These are phyloP conservation scores for Phytophthora pini DNA, from an alignment of 352 stramenopile genomes.

Conservation along the genomic window DNA sequence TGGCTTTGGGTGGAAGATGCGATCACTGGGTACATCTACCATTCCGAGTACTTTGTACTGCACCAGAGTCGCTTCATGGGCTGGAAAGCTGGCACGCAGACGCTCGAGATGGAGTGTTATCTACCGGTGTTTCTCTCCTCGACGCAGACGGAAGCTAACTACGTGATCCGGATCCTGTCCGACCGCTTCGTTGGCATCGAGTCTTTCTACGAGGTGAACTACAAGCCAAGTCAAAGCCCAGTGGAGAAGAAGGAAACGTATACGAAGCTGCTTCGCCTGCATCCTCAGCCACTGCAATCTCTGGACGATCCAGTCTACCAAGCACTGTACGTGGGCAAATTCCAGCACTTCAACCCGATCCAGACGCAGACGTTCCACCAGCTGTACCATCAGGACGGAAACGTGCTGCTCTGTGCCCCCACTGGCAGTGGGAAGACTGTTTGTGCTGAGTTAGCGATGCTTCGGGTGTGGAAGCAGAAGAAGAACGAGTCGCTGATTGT, in stretches of 20 bases:
- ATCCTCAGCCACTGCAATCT: slow-evolving; percentile 94
- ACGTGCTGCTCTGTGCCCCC: slow-evolving; percentile 96
- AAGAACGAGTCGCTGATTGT: slow-evolving; percentile 81
- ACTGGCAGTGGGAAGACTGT: slow-evolving; percentile 98
- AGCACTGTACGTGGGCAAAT: slow-evolving; percentile 90
- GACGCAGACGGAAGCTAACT: slow-evolving; percentile 85
- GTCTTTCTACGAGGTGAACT: slow-evolving; percentile 79
- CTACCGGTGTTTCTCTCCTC: slow-evolving; percentile 96
- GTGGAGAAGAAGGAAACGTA: slow-evolving; percentile 73
- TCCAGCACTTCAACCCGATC: slow-evolving; percentile 93
- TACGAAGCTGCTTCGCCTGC: slow-evolving; percentile 93
- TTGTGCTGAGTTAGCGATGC: slow-evolving; percentile 97
- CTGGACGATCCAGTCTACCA: slow-evolving; percentile 94
- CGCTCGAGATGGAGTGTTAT: slow-evolving; percentile 94
- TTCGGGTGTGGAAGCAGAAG: slow-evolving; percentile 91
- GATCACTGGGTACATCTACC: slow-evolving; percentile 92
- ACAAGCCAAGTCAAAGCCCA: slow-evolving; percentile 47
- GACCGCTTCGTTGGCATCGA: slow-evolving; percentile 98
- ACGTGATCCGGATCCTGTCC: slow-evolving; percentile 95
- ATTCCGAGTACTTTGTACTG: slow-evolving; percentile 92
- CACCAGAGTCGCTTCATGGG: slow-evolving; percentile 77
- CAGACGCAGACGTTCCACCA: slow-evolving; percentile 99
- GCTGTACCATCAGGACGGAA: slow-evolving; percentile 96
- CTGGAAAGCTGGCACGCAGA: slow-evolving; percentile 69
- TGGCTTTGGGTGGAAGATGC: slow-evolving; percentile 99